Conservation (phyloP, 1,284 basidiomycete genomes). For the Pyrrhoderma lamaoense region DNA sequence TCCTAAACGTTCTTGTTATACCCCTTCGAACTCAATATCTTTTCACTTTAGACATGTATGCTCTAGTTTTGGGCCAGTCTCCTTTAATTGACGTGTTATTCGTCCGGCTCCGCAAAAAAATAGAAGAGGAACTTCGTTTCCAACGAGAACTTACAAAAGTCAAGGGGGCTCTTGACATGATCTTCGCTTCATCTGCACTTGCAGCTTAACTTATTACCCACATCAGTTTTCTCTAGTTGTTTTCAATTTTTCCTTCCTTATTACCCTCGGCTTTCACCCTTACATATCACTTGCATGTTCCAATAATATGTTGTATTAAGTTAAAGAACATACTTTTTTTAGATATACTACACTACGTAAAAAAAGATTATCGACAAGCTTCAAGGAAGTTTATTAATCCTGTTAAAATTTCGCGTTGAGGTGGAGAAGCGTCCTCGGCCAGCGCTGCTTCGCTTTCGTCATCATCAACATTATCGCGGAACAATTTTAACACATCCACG, state of each 20-base stretch:
- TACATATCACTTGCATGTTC: too few relatives aligned
- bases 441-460: constrained; percentile 25
- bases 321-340: too few relatives aligned
- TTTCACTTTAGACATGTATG: constrained; percentile 73
- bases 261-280: too few relatives aligned
- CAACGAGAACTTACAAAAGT: constrained; percentile 82
- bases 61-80: constrained; percentile 86
- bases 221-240: neutral
- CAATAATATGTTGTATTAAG: neutral
- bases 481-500: constrained; percentile 55
- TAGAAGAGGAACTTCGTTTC: constrained; percentile 83
- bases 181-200: constrained; percentile 61
- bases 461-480: constrained; percentile 66
- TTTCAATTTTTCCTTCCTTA: neutral
- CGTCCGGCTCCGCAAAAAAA: constrained; percentile 75
- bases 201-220: constrained; percentile 2
- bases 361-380: constrained; percentile 7
- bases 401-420: constrained; percentile 62
- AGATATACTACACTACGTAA: too few relatives aligned
- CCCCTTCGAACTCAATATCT: neutral
- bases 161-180: constrained; percentile 90
- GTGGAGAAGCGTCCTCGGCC: constrained; percentile 34
- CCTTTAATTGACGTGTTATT: constrained; percentile 89
- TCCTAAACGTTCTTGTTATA: constrained; percentile 4
- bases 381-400: constrained; percentile 63